These are phyloP conservation scores for Citrus hindsii DNA, from an alignment of 345 rosid species.

Conservation along the genomic window DNA sequence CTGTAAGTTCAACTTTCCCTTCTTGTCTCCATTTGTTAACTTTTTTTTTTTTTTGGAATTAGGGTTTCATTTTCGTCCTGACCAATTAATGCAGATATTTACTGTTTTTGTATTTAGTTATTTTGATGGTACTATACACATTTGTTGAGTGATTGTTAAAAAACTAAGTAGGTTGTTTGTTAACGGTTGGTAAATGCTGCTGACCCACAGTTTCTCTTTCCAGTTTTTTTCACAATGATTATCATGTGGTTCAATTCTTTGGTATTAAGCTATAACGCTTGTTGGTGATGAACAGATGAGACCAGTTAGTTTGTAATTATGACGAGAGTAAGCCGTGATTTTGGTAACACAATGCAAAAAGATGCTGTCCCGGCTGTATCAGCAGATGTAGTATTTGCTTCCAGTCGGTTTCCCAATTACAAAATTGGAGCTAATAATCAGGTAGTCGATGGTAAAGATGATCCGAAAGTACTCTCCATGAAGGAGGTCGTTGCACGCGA, in stretches of 20 bases:
- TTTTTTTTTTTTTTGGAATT: background rate
- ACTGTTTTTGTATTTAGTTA: background rate
- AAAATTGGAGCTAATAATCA: slow-evolving; percentile 78
- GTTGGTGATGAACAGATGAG: slow-evolving; percentile 21
- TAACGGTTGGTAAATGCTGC: slow-evolving; percentile 11
- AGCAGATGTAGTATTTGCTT: slow-evolving; percentile 75
- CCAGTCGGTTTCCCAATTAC: slow-evolving; percentile 81
- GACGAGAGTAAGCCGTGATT: slow-evolving; percentile 76
- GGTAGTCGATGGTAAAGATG: slow-evolving; percentile 68
- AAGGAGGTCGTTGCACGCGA: slow-evolving; percentile 92
- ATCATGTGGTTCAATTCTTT: background rate
- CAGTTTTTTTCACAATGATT: slow-evolving; percentile 3
- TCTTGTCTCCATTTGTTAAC: background rate
- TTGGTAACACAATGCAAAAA: slow-evolving; percentile 57
- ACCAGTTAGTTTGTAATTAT: slow-evolving; percentile 22
- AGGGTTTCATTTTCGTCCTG: background rate
- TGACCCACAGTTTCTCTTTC: slow-evolving; percentile 12
- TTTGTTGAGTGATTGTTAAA: background rate
- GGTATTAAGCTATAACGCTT: slow-evolving; percentile 8
- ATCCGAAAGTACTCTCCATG: slow-evolving; percentile 73
- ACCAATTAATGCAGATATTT: no score
- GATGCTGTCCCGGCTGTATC: slow-evolving; percentile 74
- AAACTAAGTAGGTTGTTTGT: background rate
- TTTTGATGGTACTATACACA: background rate
- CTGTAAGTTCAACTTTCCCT: slow-evolving; percentile 4